A percentile compares a stretch with the other conserved stretches of the same genome.
phyloP scores from a whole-genome alignment of 352 stramenopile species.

The Thalassiosira allenii region DNA sequence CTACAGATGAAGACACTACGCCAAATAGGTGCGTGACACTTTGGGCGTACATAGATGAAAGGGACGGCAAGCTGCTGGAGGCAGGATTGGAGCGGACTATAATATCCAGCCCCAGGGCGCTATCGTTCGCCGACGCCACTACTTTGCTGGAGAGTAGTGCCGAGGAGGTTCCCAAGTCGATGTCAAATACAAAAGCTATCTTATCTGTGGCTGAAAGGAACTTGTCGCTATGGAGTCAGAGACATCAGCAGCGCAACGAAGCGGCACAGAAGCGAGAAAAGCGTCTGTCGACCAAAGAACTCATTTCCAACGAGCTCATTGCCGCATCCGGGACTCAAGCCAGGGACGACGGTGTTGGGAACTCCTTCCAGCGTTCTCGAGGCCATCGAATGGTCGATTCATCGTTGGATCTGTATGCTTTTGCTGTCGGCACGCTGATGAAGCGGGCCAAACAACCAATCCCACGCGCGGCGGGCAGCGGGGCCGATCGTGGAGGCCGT shows the following conservation, averaged over 20 bases:
- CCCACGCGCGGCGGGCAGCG: constrained; percentile 60
- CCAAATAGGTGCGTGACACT: constrained; percentile 76
- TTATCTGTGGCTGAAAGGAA: constrained; percentile 66
- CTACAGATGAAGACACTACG: constrained; percentile 44
- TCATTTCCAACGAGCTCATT: constrained; percentile 56
- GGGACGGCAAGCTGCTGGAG: constrained; percentile 77
- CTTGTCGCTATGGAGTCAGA: constrained; percentile 58
- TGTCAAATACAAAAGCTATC: constrained; percentile 57
- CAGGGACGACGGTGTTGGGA: constrained; percentile 64
- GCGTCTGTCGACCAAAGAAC: constrained; percentile 63
- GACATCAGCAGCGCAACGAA: constrained; percentile 51
- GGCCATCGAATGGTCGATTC: constrained; percentile 81
- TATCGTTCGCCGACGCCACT: constrained; percentile 75
- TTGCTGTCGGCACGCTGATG: constrained; percentile 59
- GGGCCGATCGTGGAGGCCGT: constrained; percentile 51
- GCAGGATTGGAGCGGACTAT: constrained; percentile 79
- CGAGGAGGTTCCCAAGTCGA: constrained; percentile 28
- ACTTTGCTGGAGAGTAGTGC: constrained; percentile 59
- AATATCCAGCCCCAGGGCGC: constrained; percentile 64
- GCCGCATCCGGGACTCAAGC: constrained; percentile 4
- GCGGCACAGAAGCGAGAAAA: constrained; percentile 72
- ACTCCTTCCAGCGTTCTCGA: constrained; percentile 70
- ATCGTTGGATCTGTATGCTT: constrained; percentile 76
- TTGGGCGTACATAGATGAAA: constrained; percentile 85
- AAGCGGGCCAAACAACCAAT: constrained; percentile 62